Evolutionary conservation across 192 early-diverging fungal species (phyloP).

Genomic region (Rhizoclosmatium globosum): DNA sequence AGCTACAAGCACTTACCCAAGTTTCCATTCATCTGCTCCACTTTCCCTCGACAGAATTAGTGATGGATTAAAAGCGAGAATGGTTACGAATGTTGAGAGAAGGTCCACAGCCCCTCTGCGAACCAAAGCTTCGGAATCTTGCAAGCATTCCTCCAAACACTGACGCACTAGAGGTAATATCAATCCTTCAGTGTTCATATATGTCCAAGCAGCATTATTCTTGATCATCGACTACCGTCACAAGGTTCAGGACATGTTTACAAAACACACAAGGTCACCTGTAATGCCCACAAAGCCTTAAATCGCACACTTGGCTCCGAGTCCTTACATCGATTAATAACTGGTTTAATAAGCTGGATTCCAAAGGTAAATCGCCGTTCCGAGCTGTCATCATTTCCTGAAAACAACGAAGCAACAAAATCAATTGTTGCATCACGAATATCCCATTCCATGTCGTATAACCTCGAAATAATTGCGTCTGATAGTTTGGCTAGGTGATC

Average conservation of each 20-base stretch:
- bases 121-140: slow-evolving; percentile 34
- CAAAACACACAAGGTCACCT: neutral
- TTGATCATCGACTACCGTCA: neutral
- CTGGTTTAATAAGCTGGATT: neutral
- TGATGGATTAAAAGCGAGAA: no score
- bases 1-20: neutral
- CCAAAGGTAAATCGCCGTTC: neutral
- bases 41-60: no score
- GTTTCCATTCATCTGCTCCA: no score
- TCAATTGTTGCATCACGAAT: slow-evolving; percentile 7
- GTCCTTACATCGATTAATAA: slow-evolving; percentile 15
- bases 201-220: neutral
- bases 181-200: neutral
- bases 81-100: neutral
- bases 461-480: slow-evolving; percentile 14
- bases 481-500: neutral
- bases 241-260: no score
- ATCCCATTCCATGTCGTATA: slow-evolving; percentile 35
- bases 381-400: neutral
- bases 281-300: neutral
- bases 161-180: neutral
- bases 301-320: slow-evolving; percentile 17
- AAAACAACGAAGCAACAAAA: slow-evolving; percentile 6
- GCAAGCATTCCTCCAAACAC: neutral
- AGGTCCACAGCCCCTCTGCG: slow-evolving; percentile 14